Base-by-base conservation (phyloP, 2,329 filamentous ascomycete genomes). In the Talaromyces sp. region DNA sequence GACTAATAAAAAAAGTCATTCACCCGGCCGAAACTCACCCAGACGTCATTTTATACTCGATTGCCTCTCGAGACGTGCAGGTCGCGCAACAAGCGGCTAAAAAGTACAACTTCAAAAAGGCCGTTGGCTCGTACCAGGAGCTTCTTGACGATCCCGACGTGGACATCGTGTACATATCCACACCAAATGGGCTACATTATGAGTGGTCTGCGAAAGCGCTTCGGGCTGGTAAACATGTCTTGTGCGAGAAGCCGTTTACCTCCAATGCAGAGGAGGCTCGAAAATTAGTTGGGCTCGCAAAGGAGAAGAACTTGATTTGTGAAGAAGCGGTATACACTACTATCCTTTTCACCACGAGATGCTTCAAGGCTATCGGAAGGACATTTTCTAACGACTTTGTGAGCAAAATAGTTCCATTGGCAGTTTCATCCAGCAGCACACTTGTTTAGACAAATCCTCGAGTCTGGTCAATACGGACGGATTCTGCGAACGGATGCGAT, bases 211-310 rank as follows among this genome's bases (percentile, higher is more conserved):
- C 79, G 23, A 77, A 78, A 59, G 78, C 81, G 1, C 73, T 85
- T 12, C 66, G 70, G 34, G 77, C 77, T 1, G 80, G 81, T 3
- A 85, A 85, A 65, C 82, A 85, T 65, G 82, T 86, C 14, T 76
- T 85, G 0, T 72, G 83, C 6, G 83, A 85, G 66, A 85, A 85
- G 70, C 81, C 83, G 0, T 76, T 79, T 2, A 77, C 76, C 5
- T 75, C 75, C 33, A 84, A 82, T 66, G 68, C 74, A 2, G 62
- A 61, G 0, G 80, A 85, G 65, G 81, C 81, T 3, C 68, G 68
- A 27, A 64, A 68, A 0, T 73, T 85, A 23, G 81, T 83, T 65
- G 68, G 67, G n/a, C 69, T 71, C 18, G 73, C 76, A 0, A 56
- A 57, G 3, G 69, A 73, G 5, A 64, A 33, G 31, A 28, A 50